phyloP scores from a whole-genome alignment of 495 filamentous ascomycete species.

The Hypoxylon fragiforme region DNA sequence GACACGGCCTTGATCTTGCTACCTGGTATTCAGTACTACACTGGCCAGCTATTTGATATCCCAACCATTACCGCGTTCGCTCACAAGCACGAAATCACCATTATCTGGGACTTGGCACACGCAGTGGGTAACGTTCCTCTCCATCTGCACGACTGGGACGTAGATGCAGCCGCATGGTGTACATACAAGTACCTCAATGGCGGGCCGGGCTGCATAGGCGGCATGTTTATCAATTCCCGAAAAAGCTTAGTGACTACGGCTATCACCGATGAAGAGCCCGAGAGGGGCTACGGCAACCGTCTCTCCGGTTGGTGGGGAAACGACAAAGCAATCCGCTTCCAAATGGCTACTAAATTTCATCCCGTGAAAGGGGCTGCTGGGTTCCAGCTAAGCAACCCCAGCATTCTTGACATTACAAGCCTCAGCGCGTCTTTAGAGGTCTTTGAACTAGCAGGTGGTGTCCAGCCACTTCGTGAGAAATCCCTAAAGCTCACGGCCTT shows the following conservation, averaged over 20 bases:
- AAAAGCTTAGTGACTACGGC: constrained; percentile 60
- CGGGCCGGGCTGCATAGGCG: constrained; percentile 85
- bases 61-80: constrained; percentile 79
- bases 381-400: constrained; percentile 72
- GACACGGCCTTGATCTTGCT: constrained; percentile 80
- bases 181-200: constrained; percentile 96
- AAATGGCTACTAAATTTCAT: constrained; percentile 76
- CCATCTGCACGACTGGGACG: constrained; percentile 85
- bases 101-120: constrained; percentile 96
- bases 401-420: constrained; percentile 66
- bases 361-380: constrained; percentile 71
- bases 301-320: constrained; percentile 92
- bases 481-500: constrained; percentile 78
- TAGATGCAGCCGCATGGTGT: constrained; percentile 97
- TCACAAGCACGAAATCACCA: constrained; percentile 70
- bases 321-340: constrained; percentile 74
- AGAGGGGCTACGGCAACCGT: constrained; percentile 54
- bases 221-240: constrained; percentile 81
- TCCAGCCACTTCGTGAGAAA: constrained; percentile 71
- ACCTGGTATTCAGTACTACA: constrained; percentile 93
- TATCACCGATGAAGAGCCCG: constrained; percentile 39
- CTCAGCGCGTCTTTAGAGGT: constrained; percentile 77
- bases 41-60: constrained; percentile 89
- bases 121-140: constrained; percentile 89
- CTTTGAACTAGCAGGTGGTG: constrained; percentile 70